phyloP scores from a whole-genome alignment of 805 yeast genomes.

The Wickerhamiella occidentalis region DNA sequence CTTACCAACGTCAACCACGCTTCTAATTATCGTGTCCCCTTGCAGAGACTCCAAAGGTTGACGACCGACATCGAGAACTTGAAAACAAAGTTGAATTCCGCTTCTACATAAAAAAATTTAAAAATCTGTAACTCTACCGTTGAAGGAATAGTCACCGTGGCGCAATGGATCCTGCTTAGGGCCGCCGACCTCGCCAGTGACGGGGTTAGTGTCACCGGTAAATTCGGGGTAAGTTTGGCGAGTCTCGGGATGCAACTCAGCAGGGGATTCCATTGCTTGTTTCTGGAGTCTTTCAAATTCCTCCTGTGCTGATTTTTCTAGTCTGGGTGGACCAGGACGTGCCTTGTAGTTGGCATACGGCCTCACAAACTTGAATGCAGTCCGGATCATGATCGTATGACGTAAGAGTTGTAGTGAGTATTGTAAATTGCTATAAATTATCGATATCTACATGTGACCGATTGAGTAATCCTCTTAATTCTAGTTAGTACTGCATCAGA shows the following conservation, averaged over 20 bases:
- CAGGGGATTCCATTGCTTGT: constrained; percentile 56
- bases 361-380: neutral
- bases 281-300: constrained; percentile 83
- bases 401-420: neutral
- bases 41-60: neutral
- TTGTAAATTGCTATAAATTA: neutral
- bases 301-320: constrained; percentile 72
- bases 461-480: neutral
- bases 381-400: neutral
- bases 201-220: constrained; percentile 87
- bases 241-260: constrained; percentile 50
- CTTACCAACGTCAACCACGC: neutral
- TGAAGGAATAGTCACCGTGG: constrained; percentile 87
- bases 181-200: constrained; percentile 91
- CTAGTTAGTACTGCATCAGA: constrained; percentile 28
- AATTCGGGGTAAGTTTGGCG: constrained; percentile 83
- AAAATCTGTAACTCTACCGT: constrained; percentile 94
- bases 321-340: constrained; percentile 50
- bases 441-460: neutral
- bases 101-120: constrained; percentile 26
- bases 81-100: constrained; percentile 1
- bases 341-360: constrained; percentile 14
- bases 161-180: constrained; percentile 94
- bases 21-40: neutral
- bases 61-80: neutral